Evolutionary conservation across 257 asterid genomes (phyloP), one percentile per base, ranked within the genome.

Genomic region (Solanum pimpinellifolium): DNA sequence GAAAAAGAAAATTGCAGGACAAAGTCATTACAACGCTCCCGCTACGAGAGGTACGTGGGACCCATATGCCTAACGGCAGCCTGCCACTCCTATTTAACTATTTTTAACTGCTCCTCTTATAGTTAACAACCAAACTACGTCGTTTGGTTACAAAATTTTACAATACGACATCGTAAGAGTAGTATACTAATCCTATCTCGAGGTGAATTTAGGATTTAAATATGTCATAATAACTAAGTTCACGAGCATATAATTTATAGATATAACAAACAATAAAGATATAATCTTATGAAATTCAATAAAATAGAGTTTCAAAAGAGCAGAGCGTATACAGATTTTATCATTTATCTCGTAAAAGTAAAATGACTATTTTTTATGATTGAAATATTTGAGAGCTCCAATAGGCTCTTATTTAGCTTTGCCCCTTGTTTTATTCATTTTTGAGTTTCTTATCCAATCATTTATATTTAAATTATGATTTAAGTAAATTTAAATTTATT

Each of bases 351-450:
- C 2, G 0, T 62, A n/a, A 62, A 62, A 1, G 1, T 62, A n/a
- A n/a, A 11, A 5, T 1, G 2, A n/a, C 0, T 23, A 3, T n/a
- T n/a, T 52, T 16, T n/a, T 0, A n/a, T 5, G 7, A 62, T 23
- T 0, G 27, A 5, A 23, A 11, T 65, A 25, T 65, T 65, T 65
- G 0, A 11, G 0, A 11, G 39, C 39, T 37, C 35, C 31, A 11
- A 65, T 65, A 25, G 33, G 31, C 2, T 56, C 8, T 56, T 10
- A 6, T 68, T 12, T 6, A 68, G 39, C 39, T 27, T 1, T 7
- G 1, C 42, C 77, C 6, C 10, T 16, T 5, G 1, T 31, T 70
- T 18, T 70, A 7, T 16, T 9, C 3, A 29, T 6, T 27, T 66
- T 68, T 3, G 13, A 25, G 21, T 27, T 68, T 27, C 21, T 69